Evolutionary conservation across 2,329 filamentous ascomycete genomes (phyloP).

Genomic region (Diaporthe australafricana): DNA sequence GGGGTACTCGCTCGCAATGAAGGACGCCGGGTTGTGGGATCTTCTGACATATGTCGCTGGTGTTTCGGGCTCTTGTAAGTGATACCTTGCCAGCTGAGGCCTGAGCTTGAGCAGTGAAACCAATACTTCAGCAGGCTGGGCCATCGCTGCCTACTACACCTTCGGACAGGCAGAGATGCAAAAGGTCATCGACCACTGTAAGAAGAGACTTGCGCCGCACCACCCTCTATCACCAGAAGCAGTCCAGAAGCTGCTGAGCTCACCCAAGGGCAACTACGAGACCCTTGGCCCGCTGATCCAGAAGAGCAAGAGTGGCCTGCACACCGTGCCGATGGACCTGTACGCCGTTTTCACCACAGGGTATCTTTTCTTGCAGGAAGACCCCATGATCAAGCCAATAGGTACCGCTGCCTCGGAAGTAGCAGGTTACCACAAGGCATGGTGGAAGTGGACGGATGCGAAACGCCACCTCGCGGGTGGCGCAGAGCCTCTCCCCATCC

Average conservation of each 20-base stretch:
- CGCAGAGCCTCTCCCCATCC: constrained; percentile 22
- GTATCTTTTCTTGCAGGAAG: constrained; percentile 30
- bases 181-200: constrained; percentile 29
- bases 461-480: constrained; percentile 19
- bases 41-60: constrained; percentile 27
- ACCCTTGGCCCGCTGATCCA: constrained; percentile 28
- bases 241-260: constrained; percentile 19
- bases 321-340: constrained; percentile 31
- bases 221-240: constrained; percentile 32
- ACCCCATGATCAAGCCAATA: constrained; percentile 4
- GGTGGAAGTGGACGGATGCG: constrained; percentile 31
- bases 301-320: constrained; percentile 20
- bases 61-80: constrained; percentile 30
- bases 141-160: constrained; percentile 31
- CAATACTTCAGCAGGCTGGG: constrained; percentile 22
- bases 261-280: constrained; percentile 18
- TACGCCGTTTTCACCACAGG: constrained; percentile 29
- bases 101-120: not conserved
- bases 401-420: not conserved
- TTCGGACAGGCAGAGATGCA: constrained; percentile 22
- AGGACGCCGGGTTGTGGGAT: constrained; percentile 24
- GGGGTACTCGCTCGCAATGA: constrained; percentile 31
- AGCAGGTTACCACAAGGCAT: constrained; percentile 19
- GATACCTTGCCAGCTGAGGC: not conserved
- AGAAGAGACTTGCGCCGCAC: constrained; percentile 26